Conservation (phyloP, 2,329 filamentous ascomycete genomes). For the Lachnellula arida region DNA sequence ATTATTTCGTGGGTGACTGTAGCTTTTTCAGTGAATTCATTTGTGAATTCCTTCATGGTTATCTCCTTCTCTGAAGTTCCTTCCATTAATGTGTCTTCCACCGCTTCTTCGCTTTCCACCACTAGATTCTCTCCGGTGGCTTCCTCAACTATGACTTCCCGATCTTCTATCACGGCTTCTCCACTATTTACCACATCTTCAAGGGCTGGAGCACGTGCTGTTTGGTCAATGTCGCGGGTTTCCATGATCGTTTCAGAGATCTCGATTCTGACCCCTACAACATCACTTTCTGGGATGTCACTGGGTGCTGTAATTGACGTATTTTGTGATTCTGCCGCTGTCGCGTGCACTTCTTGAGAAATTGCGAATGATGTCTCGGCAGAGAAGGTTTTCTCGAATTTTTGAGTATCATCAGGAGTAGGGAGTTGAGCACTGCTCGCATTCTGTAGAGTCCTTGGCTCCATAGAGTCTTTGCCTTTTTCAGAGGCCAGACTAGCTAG, state of each 20-base stretch:
- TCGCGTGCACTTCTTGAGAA: neutral
- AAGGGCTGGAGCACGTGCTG: too few species aligned
- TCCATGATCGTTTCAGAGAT: neutral
- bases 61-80: neutral
- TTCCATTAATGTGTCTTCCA: neutral
- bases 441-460: neutral
- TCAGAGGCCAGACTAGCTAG: neutral
- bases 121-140: neutral
- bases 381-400: constrained; percentile 9
- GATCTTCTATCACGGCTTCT: neutral
- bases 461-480: neutral
- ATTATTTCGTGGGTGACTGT: neutral
- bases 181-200: neutral
- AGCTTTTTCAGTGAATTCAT: neutral
- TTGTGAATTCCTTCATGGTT: neutral
- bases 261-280: neutral
- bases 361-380: constrained; percentile 13
- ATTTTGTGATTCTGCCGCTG: neutral
- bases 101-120: neutral
- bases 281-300: neutral
- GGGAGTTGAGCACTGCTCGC: constrained; percentile 18
- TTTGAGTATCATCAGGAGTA: constrained; percentile 27
- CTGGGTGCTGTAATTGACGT: neutral
- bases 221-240: neutral
- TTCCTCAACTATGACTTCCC: neutral